These are phyloP conservation scores for Escovopsis weberi DNA, from an alignment of 2,329 filamentous ascomycete species.

Conservation along the genomic window DNA sequence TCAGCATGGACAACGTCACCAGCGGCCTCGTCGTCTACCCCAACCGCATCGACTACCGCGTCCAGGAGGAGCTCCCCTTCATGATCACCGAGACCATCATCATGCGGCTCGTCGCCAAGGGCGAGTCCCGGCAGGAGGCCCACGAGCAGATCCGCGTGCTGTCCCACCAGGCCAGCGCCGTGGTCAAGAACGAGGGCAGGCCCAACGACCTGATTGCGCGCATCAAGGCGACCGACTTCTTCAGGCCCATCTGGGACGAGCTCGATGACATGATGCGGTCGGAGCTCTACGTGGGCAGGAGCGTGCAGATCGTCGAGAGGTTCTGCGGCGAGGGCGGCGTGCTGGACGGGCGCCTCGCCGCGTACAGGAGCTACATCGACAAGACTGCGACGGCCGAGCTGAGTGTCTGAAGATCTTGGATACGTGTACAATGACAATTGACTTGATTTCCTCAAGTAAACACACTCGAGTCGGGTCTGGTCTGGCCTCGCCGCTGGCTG, in stretches of 20 bases:
- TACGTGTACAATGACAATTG: too few relatives aligned
- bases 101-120: conserved; percentile 61
- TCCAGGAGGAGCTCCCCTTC: conserved; percentile 66
- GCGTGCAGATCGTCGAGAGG: conserved; percentile 29
- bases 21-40: conserved; percentile 68
- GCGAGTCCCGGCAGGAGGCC: conserved; percentile 61
- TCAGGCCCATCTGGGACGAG: conserved; percentile 55
- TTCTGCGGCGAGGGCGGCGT: conserved; percentile 26
- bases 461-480: too few relatives aligned
- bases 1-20: conserved; percentile 53
- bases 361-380: conserved; percentile 23
- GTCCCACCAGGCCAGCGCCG: conserved; percentile 56
- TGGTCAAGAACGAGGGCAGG: conserved; percentile 45
- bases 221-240: conserved; percentile 59
- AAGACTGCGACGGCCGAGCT: conserved; percentile 4
- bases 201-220: conserved; percentile 70
- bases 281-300: conserved; percentile 34
- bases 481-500: too few relatives aligned
- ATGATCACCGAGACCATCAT: conserved; percentile 59
- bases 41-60: conserved; percentile 48
- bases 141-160: conserved; percentile 82
- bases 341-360: conserved; percentile 23
- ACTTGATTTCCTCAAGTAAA: too few relatives aligned
- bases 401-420: neutral
- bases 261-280: conserved; percentile 54